phyloP scores from a whole-genome alignment of 2,329 filamentous ascomycete genomes.

The Pseudogymnoascus sp. region DNA sequence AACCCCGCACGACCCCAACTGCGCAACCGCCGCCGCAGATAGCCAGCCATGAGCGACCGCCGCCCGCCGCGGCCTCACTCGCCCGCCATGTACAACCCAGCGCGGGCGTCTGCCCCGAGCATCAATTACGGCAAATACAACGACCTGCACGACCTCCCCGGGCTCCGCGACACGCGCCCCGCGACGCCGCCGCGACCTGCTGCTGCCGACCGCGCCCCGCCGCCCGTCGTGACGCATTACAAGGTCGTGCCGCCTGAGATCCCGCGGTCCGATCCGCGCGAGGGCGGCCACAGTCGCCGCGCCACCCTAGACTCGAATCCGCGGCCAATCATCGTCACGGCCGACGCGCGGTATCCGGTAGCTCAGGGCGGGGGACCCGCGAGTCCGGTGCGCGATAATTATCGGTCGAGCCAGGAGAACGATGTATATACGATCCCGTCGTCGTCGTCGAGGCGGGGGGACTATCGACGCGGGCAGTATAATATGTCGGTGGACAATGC shows the following conservation, averaged over 20 bases:
- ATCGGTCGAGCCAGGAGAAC: constrained; percentile 44
- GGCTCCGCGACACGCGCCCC: constrained; percentile 29
- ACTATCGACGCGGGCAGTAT: constrained; percentile 33
- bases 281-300: constrained; percentile 38
- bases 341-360: constrained; percentile 28
- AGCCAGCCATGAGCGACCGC: constrained; percentile 36
- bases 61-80: constrained; percentile 37
- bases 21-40: neutral
- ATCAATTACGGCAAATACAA: constrained; percentile 44
- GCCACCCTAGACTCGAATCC: constrained; percentile 42
- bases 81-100: constrained; percentile 38
- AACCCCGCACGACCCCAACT: neutral
- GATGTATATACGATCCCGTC: constrained; percentile 50
- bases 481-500: constrained; percentile 43
- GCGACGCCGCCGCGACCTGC: constrained; percentile 32
- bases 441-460: constrained; percentile 37
- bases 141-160: constrained; percentile 46
- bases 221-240: constrained; percentile 46
- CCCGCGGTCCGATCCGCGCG: constrained; percentile 39
- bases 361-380: constrained; percentile 25
- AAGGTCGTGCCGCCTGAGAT: constrained; percentile 42
- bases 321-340: constrained; percentile 48
- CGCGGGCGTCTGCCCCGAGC: constrained; percentile 45
- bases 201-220: constrained; percentile 27
- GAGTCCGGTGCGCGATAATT: constrained; percentile 46